Evolutionary conservation across 306 rosid genomes (phyloP), one percentile per base, ranked within the genome.

Genomic region (Glycine tomentella): DNA sequence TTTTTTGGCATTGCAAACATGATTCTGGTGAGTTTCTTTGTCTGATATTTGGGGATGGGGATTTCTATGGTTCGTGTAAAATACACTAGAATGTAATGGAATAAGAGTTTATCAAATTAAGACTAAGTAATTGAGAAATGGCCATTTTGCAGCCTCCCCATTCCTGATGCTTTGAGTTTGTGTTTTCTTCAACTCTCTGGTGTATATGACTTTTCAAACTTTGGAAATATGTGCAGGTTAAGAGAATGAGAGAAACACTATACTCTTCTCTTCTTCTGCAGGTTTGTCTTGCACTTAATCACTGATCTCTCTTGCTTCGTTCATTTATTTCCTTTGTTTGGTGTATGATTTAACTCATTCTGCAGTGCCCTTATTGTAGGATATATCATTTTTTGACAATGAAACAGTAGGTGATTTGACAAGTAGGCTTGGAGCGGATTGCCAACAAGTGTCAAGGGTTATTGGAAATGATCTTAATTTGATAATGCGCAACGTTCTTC

Each of bases 391-490:
- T 90, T 95, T 90, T 87, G 99, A 95, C 89, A 36, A 78, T 86
- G 98, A 91, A 87, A 95, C 99, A 57, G 98, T 95, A 73, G 99
- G 99, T 81, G 94, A 90, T 87, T 88, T 95, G 90, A 95, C 98
- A 73, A 95, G 99, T 92, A 89, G 99, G 90, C 99, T 95, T 83
- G 99, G 99, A 71, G 98, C 98, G 36, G 99, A 95, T 87, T 95
- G 99, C 72, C 99, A 93, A 86, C 98, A 95, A 93, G 98, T 93
- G 59, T 95, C 99, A 68, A 88, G 96, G 53, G 99, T 95, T 80
- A 95, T 93, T 68, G 99, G 99, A 78, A 91, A 90, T 85, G 99
- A 95, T 90, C 98, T 95, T 83, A 93, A 95, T 86, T 15, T 95
- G 87, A 95, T 95, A 87, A 40, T 95, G 74, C 98, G 98, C 85